Base-by-base conservation (phyloP, 1,284 basidiomycete genomes). In the Apiotrichum siamense region DNA sequence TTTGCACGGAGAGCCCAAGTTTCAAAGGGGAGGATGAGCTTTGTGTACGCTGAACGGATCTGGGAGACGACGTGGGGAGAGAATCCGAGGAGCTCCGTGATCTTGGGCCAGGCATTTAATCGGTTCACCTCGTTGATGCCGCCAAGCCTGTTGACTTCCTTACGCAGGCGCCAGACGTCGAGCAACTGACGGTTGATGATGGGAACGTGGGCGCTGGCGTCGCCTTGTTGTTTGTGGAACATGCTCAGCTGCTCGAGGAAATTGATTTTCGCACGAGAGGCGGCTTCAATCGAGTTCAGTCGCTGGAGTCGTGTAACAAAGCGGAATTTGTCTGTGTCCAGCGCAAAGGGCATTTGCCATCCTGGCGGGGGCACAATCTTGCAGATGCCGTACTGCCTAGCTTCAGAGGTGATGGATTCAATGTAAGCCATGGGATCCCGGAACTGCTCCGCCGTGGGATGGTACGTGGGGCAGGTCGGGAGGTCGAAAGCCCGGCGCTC, bases 301-400 rank as follows among this genome's bases (percentile, higher is more conserved):
- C 87, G 83, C 76, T 97, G 93, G 44, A 97, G 77, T 45, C 96
- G 84, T 44, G 94, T 98, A 74, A 88, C 91, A 78, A 99, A 99
- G 51, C 71, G 69, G 63, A 73, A 74, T 55, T 59, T 63, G 81
- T 92, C 87, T 27, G 91, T 90, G 70, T 97, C 86, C 39, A 93
- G 87, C n/a, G 88, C 85, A 72, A 97, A 98, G 15, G 93, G 90
- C 83, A 97, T 94, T 62, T 86, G 82, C 96, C 96, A 98, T 32
- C 83, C 88, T 54, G 81, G 78, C 2, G 96, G 96, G 52, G 96
- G 96, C 20, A 97, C 81, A 55, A 99, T 84, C 77, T 99, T 99
- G 77, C 88, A 92, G 63, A 99, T 93, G 27, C 96, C 96, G 68
- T 83, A 91, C 42, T 81, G 76, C 64, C 79, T 82, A 0, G 87